phyloP scores from a whole-genome alignment of 2,329 filamentous ascomycete species.

The Fusarium sp. region DNA sequence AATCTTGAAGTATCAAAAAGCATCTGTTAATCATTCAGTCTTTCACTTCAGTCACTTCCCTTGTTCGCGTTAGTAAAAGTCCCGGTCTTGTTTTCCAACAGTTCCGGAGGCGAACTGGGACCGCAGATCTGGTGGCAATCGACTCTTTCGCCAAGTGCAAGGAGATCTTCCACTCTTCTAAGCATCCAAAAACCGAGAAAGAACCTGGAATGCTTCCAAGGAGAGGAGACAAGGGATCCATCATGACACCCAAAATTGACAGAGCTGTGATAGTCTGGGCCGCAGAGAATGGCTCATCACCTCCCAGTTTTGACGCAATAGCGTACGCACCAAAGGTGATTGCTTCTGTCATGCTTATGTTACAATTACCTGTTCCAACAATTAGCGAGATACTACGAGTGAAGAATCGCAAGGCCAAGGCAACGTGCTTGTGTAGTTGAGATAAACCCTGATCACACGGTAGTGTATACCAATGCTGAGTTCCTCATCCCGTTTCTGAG shows the following conservation, averaged over 20 bases:
- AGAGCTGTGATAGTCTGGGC: conserved; percentile 46
- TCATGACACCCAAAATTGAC: conserved; percentile 46
- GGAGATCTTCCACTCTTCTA: conserved; percentile 45
- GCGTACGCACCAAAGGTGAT: conserved; percentile 47
- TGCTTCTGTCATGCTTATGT: conserved; percentile 41
- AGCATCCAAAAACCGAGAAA: conserved; percentile 45
- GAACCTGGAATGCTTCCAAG: conserved; percentile 42
- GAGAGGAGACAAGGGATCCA: conserved; percentile 39
- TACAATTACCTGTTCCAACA: conserved; percentile 38
- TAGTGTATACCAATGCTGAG: conserved; percentile 41
- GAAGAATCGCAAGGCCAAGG: neutral
- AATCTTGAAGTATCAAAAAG: neutral
- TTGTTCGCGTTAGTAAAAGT: conserved; percentile 40
- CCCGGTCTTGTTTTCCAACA: conserved; percentile 34
- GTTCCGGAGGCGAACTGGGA: conserved; percentile 36
- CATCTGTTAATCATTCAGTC: neutral
- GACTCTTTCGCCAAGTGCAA: conserved; percentile 38
- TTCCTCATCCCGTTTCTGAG: conserved; percentile 41
- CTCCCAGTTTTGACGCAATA: conserved; percentile 41
- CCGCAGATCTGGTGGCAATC: conserved; percentile 37
- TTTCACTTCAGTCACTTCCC: conserved; percentile 7
- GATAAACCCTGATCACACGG: conserved; percentile 40
- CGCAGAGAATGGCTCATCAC: conserved; percentile 42
- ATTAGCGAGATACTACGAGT: neutral
- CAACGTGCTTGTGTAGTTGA: conserved; percentile 43